Conservation (phyloP, 73 alveolate genomes). For the Blepharisma japonicum region DNA sequence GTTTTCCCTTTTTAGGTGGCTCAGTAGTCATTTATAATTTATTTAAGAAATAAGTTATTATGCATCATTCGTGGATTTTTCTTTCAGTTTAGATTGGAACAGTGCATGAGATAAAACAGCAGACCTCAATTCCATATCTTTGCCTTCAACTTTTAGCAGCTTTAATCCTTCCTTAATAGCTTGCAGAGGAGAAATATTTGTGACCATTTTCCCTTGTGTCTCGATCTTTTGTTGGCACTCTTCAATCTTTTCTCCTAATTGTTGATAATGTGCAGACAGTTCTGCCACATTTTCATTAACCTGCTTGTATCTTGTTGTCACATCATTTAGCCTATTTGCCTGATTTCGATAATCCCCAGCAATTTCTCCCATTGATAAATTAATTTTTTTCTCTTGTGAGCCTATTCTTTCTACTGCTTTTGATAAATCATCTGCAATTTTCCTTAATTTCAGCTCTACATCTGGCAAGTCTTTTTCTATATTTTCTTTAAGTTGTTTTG, state of each 20-base stretch:
- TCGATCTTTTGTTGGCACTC: constrained; percentile 42
- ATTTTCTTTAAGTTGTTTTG: constrained; percentile 53
- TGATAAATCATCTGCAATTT: constrained; percentile 57
- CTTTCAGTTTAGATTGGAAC: constrained; percentile 53
- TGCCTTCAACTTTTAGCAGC: constrained; percentile 48
- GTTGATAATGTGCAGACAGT: constrained; percentile 44
- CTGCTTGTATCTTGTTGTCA: constrained; percentile 36
- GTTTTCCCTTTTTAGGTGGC: constrained; percentile 31
- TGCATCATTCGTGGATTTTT: constrained; percentile 22
- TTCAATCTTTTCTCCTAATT: constrained; percentile 48
- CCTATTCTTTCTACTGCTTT: constrained; percentile 51
- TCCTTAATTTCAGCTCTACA: constrained; percentile 46
- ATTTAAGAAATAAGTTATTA: not conserved
- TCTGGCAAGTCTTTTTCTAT: constrained; percentile 53
- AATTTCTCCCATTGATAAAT: constrained; percentile 49
- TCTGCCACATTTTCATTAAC: constrained; percentile 52
- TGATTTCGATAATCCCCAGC: constrained; percentile 61
- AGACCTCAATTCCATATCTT: constrained; percentile 54
- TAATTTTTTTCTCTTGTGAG: constrained; percentile 49
- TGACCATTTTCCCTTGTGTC: constrained; percentile 44
- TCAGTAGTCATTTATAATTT: not conserved
- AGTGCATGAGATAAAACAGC: constrained; percentile 65
- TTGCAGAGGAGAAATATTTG: constrained; percentile 52
- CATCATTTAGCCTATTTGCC: constrained; percentile 41
- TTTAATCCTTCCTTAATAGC: constrained; percentile 56